Base-by-base conservation (phyloP, 306 rosid species). In the Acacia acuminata region DNA sequence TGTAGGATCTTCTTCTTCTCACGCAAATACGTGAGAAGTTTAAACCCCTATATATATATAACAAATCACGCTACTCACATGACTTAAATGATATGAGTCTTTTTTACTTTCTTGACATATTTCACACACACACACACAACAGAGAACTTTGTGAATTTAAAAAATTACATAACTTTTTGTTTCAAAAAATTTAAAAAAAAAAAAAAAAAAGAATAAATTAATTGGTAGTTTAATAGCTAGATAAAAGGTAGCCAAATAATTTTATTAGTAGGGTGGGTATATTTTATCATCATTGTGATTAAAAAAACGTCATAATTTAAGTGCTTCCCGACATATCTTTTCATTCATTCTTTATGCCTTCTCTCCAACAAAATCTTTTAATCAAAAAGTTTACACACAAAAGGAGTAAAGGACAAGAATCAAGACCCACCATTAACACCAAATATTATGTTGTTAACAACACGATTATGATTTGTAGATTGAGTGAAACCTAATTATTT, bases 201-300 rank as follows among this genome's bases (percentile, higher is more conserved):
- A 0, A 0, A 27, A 4, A 5, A 51, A 51, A 5, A 5, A 1
- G 4, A 0, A 16, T 51, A 51, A 17, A 51, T 6, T 17, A 51
- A 0, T 16, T 17, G 17, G 4, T 51, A 2, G n/a, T 17, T 51
- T 51, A 19, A 5, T 51, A 51, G 22, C 58, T 17, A 7, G 9
- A 6, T 51, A 51, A 20, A 56, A 56, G 10, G 27, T 58, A 9
- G 27, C 14, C 65, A 58, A 19, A 73, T 20, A 73, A 30, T 22
- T 42, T 47, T 50, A 58, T 58, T 58, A 51, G 77, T 51, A 45
- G 65, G 19, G 65, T 73, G 30, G 68, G 79, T 53, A 17, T 51
- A 55, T 55, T 55, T 20, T 55, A 55, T 20, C 61, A 55, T 55
- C 61, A 75, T 32, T 19, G 30, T 51, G 48, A 16, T 73, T 48